Evolutionary conservation across 2,329 filamentous ascomycete species (phyloP), one percentile per base, ranked within the genome.

Genomic region (Xylaria digitata): DNA sequence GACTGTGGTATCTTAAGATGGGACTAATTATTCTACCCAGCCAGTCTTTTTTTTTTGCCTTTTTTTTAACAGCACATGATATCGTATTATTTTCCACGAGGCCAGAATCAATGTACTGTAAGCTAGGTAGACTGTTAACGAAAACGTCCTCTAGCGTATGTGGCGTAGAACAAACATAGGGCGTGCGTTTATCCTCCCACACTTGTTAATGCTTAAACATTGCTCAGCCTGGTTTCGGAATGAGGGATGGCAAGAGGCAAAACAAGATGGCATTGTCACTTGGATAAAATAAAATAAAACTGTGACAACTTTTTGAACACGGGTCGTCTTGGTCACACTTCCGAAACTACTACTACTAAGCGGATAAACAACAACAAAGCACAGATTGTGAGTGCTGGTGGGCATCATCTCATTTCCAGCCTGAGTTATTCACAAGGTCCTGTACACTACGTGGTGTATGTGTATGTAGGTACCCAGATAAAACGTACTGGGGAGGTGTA

Each of bases 171-270:
- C 21, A 54, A 42, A 42, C 4, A 26, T 26, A 13, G 32, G 52
- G 52, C 32, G 32, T 54, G 32, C 23, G 19, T 21, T 40, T 54
- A 54, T 34, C 32, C 17, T 37, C 49, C 6, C 9, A 32, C 17
- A 17, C 7, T 37, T 37, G 8, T 49, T 32, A 32, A 21, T 37
- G 30, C 49, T 37, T 37, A 37, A 53, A 34, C 30, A 37, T 19
- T 54, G 50, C 32, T 21, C 52, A 42, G 34, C 19, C 49, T 52
- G 52, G 46, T 30, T 49, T 49, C 15, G 23, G 46, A 17, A 49
- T 26, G 11, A 23, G 46, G 21, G 49, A 34, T 21, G 49, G 13
- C 17, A 9, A 30, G 34, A 23, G 34, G 37, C 37, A 40, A 54
- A 54, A 42, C 7, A 34, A n/a, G 34, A n/a, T 54, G 34, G 19